Conservation (phyloP, 1,284 basidiomycete species). For the Abortiporus biennis region DNA sequence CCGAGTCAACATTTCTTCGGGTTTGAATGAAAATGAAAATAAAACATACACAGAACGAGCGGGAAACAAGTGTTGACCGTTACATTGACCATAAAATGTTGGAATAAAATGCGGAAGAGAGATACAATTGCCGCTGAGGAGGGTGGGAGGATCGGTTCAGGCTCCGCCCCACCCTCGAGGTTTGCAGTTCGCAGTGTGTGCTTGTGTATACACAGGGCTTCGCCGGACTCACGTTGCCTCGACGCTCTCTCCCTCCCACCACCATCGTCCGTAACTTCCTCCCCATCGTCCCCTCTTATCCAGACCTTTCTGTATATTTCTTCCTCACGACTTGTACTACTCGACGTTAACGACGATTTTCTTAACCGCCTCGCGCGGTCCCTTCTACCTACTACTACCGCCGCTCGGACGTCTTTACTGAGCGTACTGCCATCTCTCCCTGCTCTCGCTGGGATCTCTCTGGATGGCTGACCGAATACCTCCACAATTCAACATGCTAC, state of each 20-base stretch:
- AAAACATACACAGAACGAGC: too few species aligned
- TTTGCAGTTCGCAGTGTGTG: not conserved
- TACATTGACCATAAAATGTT: too few species aligned
- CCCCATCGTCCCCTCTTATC: constrained; percentile 13
- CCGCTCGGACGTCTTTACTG: constrained; percentile 7
- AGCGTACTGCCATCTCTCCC: constrained; percentile 16
- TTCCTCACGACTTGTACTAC: constrained; percentile 7
- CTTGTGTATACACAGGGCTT: constrained; percentile 18
- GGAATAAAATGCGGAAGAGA: too few species aligned
- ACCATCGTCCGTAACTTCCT: constrained; percentile 19
- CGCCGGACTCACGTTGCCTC: constrained; percentile 23
- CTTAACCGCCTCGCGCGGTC: constrained; percentile 20
- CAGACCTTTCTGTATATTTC: constrained; percentile 11
- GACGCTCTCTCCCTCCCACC: constrained; percentile 22
- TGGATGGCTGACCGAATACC: constrained; percentile 12
- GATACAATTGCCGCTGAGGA: too few species aligned
- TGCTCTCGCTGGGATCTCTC: constrained; percentile 1
- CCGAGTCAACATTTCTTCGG: too few species aligned
- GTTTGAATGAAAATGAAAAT: too few species aligned
- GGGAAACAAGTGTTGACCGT: too few species aligned
- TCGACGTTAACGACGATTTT: constrained; percentile 6
- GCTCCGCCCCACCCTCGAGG: constrained; percentile 10
- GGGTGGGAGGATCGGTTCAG: constrained; percentile 5
- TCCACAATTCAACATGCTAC: constrained; percentile 17
- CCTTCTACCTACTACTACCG: constrained; percentile 22